Conservation (phyloP, 2,329 filamentous ascomycete genomes). For the Biscogniauxia marginata region DNA sequence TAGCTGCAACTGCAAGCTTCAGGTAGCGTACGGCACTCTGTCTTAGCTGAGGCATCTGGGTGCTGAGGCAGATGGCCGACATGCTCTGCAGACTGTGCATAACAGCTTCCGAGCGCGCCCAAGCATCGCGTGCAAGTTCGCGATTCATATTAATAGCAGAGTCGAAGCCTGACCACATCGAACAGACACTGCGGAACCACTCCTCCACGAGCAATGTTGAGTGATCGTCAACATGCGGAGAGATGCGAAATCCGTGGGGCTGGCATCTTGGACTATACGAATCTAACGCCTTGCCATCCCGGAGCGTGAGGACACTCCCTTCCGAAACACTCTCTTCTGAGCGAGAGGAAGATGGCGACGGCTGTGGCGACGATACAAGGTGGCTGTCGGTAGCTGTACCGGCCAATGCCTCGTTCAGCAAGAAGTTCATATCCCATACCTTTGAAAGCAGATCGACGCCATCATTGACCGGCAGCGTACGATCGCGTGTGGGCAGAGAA, state of each 20-base stretch:
- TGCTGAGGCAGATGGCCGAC: neutral
- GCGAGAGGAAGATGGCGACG: neutral
- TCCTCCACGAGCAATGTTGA: neutral
- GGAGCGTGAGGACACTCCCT: neutral
- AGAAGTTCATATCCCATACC: neutral
- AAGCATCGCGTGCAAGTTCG: neutral
- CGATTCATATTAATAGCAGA: neutral
- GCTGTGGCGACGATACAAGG: neutral
- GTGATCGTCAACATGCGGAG: neutral
- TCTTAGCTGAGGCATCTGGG: neutral
- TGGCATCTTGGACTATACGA: neutral
- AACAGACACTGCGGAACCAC: neutral
- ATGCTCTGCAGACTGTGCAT: neutral
- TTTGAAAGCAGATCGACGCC: neutral
- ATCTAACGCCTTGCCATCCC: neutral
- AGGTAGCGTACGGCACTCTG: neutral
- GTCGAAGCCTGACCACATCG: neutral
- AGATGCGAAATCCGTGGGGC: neutral
- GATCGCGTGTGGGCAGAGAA: neutral
- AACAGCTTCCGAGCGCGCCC: neutral
- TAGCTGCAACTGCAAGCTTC: neutral
- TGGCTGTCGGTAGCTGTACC: neutral
- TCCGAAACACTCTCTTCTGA: too few relatives aligned
- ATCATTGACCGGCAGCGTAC: neutral
- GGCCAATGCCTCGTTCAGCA: neutral